A percentile compares a stretch with the other conserved stretches of the same genome.
These are phyloP conservation scores for Neurospora sp. DNA, from an alignment of 495 filamentous ascomycete genomes.

Conservation along the genomic window DNA sequence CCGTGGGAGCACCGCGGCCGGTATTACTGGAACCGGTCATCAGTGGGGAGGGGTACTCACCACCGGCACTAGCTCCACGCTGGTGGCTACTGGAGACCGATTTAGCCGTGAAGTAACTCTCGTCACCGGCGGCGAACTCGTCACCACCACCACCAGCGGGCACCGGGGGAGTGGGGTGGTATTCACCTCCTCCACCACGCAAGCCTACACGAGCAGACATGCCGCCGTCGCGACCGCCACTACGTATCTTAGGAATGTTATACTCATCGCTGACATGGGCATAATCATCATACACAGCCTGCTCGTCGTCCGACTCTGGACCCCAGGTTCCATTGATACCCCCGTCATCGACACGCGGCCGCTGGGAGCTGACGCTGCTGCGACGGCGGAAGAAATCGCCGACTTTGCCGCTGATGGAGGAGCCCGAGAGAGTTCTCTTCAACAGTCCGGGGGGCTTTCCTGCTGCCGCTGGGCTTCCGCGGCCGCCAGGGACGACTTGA, in stretches of 20 bases:
- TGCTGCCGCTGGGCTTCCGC: constrained; percentile 27
- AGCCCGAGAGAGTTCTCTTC: constrained; percentile 33
- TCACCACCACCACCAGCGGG: not conserved
- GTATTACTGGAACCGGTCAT: constrained; percentile 8
- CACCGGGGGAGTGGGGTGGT: constrained; percentile 4
- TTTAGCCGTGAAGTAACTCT: constrained; percentile 31
- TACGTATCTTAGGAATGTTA: constrained; percentile 3
- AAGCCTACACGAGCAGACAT: constrained; percentile 16
- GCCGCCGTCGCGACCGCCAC: not conserved
- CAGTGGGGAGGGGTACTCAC: constrained; percentile 1
- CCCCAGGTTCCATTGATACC: constrained; percentile 45
- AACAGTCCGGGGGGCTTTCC: constrained; percentile 51
- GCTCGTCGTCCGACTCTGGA: constrained; percentile 27
- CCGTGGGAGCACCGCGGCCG: not conserved
- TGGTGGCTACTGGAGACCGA: constrained; percentile 16
- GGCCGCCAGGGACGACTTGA: constrained; percentile 25
- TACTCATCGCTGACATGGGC: not conserved
- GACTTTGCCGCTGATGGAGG: constrained; percentile 16
- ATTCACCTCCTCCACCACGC: constrained; percentile 24
- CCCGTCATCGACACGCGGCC: constrained; percentile 26
- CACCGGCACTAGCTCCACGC: not conserved
- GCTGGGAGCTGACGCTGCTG: constrained; percentile 34
- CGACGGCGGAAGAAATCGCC: constrained; percentile 44
- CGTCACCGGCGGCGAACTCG: constrained; percentile 35
- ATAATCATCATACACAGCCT: constrained; percentile 14